These are phyloP conservation scores for Aplosporella prunicola DNA, from an alignment of 2,329 filamentous ascomycete genomes.

Conservation along the genomic window DNA sequence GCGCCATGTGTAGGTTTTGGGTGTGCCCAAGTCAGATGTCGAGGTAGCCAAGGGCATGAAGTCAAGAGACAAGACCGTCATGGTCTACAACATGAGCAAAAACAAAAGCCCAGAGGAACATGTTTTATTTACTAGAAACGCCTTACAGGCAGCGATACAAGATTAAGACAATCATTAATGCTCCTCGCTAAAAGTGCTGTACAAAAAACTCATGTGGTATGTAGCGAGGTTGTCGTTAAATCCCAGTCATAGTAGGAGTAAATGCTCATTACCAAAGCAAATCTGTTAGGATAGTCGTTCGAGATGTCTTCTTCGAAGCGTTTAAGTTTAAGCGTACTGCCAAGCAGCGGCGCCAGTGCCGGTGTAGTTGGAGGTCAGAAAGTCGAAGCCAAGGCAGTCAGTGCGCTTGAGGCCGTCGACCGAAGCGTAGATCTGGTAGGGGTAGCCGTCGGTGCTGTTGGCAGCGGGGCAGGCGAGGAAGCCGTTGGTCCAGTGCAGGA, in stretches of 20 bases:
- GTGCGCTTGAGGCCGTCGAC: constrained; percentile 14
- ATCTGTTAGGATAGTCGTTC: too few species aligned
- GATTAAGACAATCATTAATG: constrained; percentile 1
- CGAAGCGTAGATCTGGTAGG: constrained; percentile 27
- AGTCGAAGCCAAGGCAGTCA: constrained; percentile 27
- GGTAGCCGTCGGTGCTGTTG: constrained; percentile 17
- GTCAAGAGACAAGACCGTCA: constrained; percentile 54
- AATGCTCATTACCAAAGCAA: too few species aligned
- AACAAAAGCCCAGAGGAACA: constrained; percentile 18
- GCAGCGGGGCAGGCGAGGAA: constrained; percentile 26
- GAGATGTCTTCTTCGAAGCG: too few species aligned
- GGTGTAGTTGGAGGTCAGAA: constrained; percentile 21
- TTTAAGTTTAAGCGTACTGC: constrained; percentile 21
- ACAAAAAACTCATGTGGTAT: too few species aligned
- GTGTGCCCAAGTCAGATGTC: constrained; percentile 54
- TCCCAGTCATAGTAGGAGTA: neutral
- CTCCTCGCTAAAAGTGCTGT: neutral
- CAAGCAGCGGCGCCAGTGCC: constrained; percentile 20
- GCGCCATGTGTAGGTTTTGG: constrained; percentile 38
- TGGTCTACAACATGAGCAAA: constrained; percentile 13
- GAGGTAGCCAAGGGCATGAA: constrained; percentile 54
- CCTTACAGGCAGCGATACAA: constrained; percentile 2
- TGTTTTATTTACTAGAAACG: constrained; percentile 13
- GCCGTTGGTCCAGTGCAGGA: constrained; percentile 21
- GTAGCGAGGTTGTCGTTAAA: neutral